Evolutionary conservation across 768 basidiomycete species (phyloP), one percentile per base, ranked within the genome.

Genomic region (Termitomyces sp.): DNA sequence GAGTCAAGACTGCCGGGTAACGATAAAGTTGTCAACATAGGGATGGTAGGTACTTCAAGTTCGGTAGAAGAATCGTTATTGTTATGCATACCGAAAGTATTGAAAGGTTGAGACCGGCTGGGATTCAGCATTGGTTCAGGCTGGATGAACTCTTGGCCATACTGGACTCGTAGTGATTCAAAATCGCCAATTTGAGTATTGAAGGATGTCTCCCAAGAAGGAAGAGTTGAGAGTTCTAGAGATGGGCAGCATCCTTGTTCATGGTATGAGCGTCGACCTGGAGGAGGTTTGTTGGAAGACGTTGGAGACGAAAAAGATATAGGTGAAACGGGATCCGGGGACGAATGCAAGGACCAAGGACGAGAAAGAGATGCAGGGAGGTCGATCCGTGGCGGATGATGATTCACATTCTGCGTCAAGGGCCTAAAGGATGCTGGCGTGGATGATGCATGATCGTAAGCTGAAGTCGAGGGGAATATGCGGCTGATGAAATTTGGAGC

Each of bases 151-250:
- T 38, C 18, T 14, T 47, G 26, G 13, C 36, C 33, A 45, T 47
- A 54, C 41, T 55, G 54, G 10, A 40, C 52, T 16, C 52, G 54
- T 4, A 60, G 33, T 13, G 57, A 57, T 10, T 60, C 57, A n/a
- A 60, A 43, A 43, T 62, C 61, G 40, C 63, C 50, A 24, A 64
- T 56, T 2, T 61, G 59, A 36, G 61, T 63, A 38, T 62, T 63
- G 46, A 68, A 66, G 5, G 69, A 68, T 13, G 71, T 67, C 43
- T 68, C 69, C 66, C 66, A 67, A 49, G 66, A 69, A 2, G 63
- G 65, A 22, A 66, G 67, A 52, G 40, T 58, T 38, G 55, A 62
- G 45, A 62, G 60, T 24, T 65, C 63, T 46, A 58, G 63, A 20
- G 66, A 65, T 56, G 58, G 56, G 59, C 60, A 61, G 41, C 43